Evolutionary conservation across 164 flowering plant genomes (phyloP).

Genomic region (Vitis labrusca): DNA sequence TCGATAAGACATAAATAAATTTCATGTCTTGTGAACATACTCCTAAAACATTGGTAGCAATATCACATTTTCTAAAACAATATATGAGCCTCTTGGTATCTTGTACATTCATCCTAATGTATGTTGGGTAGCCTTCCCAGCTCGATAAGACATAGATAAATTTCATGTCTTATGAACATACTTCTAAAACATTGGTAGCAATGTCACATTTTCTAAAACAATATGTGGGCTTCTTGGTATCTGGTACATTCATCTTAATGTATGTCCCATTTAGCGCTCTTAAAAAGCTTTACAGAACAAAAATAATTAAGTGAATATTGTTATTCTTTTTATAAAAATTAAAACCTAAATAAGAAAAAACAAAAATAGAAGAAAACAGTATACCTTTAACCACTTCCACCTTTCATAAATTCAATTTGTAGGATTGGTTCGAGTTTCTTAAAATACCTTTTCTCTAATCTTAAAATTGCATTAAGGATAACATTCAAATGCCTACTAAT

Average conservation of each 20-base stretch:
- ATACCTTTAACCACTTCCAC: slow-evolving; percentile 22
- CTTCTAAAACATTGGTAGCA: slow-evolving; percentile 15
- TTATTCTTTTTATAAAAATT: neutral
- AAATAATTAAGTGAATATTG: neutral
- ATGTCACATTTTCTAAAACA: slow-evolving; percentile 1
- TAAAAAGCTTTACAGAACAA: neutral
- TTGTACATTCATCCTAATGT: neutral
- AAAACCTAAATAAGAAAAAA: neutral
- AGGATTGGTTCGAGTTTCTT: slow-evolving; percentile 9
- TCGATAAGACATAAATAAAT: neutral
- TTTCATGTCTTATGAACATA: slow-evolving; percentile 8
- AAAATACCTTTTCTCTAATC: neutral
- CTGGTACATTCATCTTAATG: neutral
- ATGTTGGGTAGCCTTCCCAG: slow-evolving; percentile 12
- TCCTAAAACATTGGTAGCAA: slow-evolving; percentile 15
- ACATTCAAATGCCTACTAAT: slow-evolving; percentile 9
- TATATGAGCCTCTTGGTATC: neutral
- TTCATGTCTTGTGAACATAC: slow-evolving; percentile 3
- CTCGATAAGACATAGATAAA: slow-evolving; percentile 13
- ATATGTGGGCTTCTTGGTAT: neutral
- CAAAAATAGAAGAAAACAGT: no score
- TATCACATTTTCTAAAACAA: neutral
- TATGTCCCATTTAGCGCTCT: slow-evolving; percentile 19
- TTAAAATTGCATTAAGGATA: slow-evolving; percentile 1
- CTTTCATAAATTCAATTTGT: slow-evolving; percentile 7